These are phyloP conservation scores for Aciculosporium take DNA, from an alignment of 2,329 filamentous ascomycete species.

Conservation along the genomic window DNA sequence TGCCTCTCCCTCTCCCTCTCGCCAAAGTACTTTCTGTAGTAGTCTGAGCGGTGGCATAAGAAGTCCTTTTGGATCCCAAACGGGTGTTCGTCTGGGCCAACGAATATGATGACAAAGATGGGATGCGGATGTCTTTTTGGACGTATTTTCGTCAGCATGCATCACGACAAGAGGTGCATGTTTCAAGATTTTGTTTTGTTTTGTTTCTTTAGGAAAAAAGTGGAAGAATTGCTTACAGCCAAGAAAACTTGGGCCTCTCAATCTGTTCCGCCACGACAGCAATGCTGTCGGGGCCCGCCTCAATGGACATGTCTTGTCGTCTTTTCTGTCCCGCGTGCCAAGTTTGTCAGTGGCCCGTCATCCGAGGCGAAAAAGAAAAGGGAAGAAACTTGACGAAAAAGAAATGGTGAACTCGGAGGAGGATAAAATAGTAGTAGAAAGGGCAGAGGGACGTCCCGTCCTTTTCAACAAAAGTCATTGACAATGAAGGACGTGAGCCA, in stretches of 20 bases:
- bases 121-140: constrained; percentile 33
- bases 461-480: too few species aligned
- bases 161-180: neutral
- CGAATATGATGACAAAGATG: constrained; percentile 39
- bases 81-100: constrained; percentile 36
- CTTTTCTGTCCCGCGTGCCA: neutral
- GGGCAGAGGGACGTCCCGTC: too few species aligned
- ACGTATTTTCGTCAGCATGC: neutral
- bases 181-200: neutral
- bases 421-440: too few species aligned
- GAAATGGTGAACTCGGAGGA: too few species aligned
- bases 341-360: neutral
- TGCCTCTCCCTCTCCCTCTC: constrained; percentile 13
- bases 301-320: constrained; percentile 6
- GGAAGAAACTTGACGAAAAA: neutral
- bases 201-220: neutral
- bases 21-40: constrained; percentile 33
- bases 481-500: neutral
- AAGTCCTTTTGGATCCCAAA: constrained; percentile 47
- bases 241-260: constrained; percentile 17
- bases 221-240: constrained; percentile 19
- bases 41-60: constrained; percentile 35
- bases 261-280: constrained; percentile 1
- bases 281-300: constrained; percentile 1
- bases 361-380: neutral